Percentiles rank a stretch among this genome's conserved stretches.
Conservation (phyloP, 805 yeast genomes). For the Kodamaea kaohsiungensis region DNA sequence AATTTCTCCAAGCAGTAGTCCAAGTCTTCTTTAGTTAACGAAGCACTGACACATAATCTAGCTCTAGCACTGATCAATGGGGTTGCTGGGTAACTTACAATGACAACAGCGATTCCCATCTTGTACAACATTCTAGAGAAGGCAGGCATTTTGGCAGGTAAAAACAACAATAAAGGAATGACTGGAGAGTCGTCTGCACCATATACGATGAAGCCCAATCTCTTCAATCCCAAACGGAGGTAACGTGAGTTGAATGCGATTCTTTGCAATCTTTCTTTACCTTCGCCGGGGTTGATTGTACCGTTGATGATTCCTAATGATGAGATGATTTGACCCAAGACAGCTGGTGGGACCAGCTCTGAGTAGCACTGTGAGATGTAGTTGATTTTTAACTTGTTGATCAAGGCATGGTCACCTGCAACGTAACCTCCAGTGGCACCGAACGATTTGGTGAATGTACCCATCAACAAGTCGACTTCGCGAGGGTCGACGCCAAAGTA, state of each 20-base stretch:
- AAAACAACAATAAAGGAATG: slow-evolving; percentile 80
- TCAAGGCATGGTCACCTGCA: slow-evolving; percentile 69
- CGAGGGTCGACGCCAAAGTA: slow-evolving; percentile 79
- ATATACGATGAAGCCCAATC: slow-evolving; percentile 89
- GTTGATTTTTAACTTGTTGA: slow-evolving; percentile 73
- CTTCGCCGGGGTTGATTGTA: slow-evolving; percentile 87
- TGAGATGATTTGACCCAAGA: slow-evolving; percentile 81
- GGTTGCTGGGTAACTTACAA: slow-evolving; percentile 98
- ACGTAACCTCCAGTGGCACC: slow-evolving; percentile 99
- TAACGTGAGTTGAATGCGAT: slow-evolving; percentile 96
- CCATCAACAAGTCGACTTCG: slow-evolving; percentile 88
- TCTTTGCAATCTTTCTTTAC: slow-evolving; percentile 84
- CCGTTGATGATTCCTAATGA: slow-evolving; percentile 81
- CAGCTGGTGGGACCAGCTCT: slow-evolving; percentile 90
- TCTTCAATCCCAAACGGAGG: slow-evolving; percentile 83
- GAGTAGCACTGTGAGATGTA: slow-evolving; percentile 74
- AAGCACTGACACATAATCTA: slow-evolving; percentile 88
- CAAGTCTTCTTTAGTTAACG: slow-evolving; percentile 91
- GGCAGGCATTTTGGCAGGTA: slow-evolving; percentile 95
- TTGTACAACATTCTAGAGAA: slow-evolving; percentile 79
- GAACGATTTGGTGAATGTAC: slow-evolving; percentile 94
- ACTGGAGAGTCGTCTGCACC: slow-evolving; percentile 98
- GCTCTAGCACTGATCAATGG: slow-evolving; percentile 88
- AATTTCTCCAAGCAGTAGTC: slow-evolving; percentile 73
- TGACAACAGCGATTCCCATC: slow-evolving; percentile 86